These are phyloP conservation scores for Narthecium ossifragum DNA, from an alignment of 106 monocot genomes.

Conservation along the genomic window DNA sequence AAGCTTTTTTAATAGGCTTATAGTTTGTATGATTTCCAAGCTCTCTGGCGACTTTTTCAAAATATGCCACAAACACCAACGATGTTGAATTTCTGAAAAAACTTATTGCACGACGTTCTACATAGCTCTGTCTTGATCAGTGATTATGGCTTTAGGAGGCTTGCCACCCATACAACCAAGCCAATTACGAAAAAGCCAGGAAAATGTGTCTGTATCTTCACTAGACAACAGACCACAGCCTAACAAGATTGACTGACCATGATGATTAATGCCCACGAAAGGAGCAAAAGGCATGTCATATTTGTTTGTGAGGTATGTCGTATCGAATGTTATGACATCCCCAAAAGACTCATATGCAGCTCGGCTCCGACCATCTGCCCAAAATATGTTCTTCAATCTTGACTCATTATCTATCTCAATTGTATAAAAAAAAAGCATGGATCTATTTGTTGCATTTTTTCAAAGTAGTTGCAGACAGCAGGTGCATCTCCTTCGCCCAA, in stretches of 20 bases:
- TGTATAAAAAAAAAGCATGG: not conserved
- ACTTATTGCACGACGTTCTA: not conserved
- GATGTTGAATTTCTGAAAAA: not conserved
- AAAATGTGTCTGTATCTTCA: not conserved
- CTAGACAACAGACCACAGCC: conserved; percentile 1
- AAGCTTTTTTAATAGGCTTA: not conserved
- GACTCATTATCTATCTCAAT: not conserved
- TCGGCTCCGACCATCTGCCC: conserved; percentile 1
- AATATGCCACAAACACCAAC: conserved; percentile 1
- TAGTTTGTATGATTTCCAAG: not conserved
- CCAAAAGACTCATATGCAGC: not conserved
- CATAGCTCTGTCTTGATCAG: not conserved
- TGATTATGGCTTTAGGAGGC: not conserved
- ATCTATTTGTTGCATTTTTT: not conserved
- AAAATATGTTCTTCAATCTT: conserved; percentile 4
- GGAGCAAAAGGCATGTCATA: conserved; percentile 1
- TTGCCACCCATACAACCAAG: not conserved
- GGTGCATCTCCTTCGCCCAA: not conserved
- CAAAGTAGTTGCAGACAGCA: not conserved
- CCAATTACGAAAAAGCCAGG: not conserved
- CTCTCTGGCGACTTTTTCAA: not conserved
- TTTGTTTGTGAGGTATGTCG: not conserved
- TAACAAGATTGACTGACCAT: not conserved
- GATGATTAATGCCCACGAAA: conserved; percentile 6
- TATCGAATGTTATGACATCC: conserved; percentile 3